Evolutionary conservation across 345 rosid genomes (phyloP), one percentile per base, ranked within the genome.

Genomic region (Populus nigra): DNA sequence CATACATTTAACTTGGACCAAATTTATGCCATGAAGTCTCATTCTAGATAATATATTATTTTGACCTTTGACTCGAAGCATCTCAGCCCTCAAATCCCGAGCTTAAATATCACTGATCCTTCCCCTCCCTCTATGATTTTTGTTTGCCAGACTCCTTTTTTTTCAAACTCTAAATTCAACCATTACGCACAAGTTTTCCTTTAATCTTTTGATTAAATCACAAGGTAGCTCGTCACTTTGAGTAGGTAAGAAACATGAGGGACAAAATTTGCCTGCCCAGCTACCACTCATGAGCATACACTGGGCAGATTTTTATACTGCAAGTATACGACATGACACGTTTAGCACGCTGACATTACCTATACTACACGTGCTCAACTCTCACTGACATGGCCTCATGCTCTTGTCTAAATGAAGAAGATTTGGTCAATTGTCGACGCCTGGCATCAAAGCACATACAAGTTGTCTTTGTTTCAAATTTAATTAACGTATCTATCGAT

Each of bases 1-100:
- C 38, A 68, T 68, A 66, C 78, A 67, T 76, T 55, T 76, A 68
- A 76, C 17, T 38, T 35, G 53, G 78, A 15, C 78, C 38, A 68
- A n/a, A n/a, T 25, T 17, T 1, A 9, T 23, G 2, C 39, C n/a
- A 15, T 43, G 50, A 53, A 53, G 36, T 36, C 20, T 2, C 49
- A 36, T n/a, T 68, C 66, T 53, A 55, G 65, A 68, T 31, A 47
- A 33, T 25, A 4, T 15, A 4, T 15, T 31, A 47, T 12, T 76
- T 75, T 68, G 73, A 76, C 67, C 66, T 43, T 55, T 68, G 38
- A 55, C 78, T 25, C 66, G 12, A 66, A 33, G 5, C 33, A 31
- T 8, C 72, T 29, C 63, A 33, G 2, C 41, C 50, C 20, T 29
- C 53, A 49, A 7, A 49, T 43, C 45, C 68, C 3, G 4, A 57